Evolutionary conservation across 257 asterid species (phyloP).

Genomic region (Jacaranda mimosifolia): DNA sequence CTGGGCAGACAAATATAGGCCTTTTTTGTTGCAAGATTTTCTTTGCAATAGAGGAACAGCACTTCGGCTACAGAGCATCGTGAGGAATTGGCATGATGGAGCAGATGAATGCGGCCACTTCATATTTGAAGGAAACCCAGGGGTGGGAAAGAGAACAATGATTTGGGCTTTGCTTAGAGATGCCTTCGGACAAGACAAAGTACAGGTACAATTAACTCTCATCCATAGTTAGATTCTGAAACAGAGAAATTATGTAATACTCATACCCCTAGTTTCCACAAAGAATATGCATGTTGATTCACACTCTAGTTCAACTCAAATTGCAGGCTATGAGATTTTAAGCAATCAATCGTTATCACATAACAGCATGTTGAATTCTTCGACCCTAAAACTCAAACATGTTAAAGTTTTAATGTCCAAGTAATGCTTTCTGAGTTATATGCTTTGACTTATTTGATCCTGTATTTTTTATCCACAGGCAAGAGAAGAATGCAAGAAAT

Average conservation of each 20-base stretch:
- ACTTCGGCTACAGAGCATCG: slow-evolving; percentile 50
- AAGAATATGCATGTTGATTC: slow-evolving; percentile 3
- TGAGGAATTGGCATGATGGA: slow-evolving; percentile 46
- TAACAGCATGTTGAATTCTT: not conserved
- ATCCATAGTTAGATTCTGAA: not conserved
- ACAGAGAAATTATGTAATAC: not conserved
- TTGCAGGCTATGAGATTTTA: slow-evolving; percentile 21
- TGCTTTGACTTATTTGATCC: slow-evolving; percentile 19
- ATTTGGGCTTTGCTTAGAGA: slow-evolving; percentile 76
- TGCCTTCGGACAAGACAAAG: slow-evolving; percentile 59
- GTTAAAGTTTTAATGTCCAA: slow-evolving; percentile 18
- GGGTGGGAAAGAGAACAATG: slow-evolving; percentile 93
- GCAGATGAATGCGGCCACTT: slow-evolving; percentile 53
- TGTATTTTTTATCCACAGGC: slow-evolving; percentile 43
- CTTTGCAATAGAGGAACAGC: slow-evolving; percentile 70
- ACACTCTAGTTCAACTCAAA: slow-evolving; percentile 15
- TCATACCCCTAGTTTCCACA: not conserved
- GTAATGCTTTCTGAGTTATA: not conserved
- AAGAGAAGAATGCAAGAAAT: slow-evolving; percentile 48
- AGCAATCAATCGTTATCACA: not conserved
- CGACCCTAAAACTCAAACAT: not conserved
- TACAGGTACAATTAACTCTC: slow-evolving; percentile 57
- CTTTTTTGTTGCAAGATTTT: slow-evolving; percentile 61
- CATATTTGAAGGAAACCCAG: slow-evolving; percentile 84
- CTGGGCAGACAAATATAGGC: slow-evolving; percentile 79